Evolutionary conservation across 768 basidiomycete species (phyloP).

Genomic region (Lentinula raphanica): DNA sequence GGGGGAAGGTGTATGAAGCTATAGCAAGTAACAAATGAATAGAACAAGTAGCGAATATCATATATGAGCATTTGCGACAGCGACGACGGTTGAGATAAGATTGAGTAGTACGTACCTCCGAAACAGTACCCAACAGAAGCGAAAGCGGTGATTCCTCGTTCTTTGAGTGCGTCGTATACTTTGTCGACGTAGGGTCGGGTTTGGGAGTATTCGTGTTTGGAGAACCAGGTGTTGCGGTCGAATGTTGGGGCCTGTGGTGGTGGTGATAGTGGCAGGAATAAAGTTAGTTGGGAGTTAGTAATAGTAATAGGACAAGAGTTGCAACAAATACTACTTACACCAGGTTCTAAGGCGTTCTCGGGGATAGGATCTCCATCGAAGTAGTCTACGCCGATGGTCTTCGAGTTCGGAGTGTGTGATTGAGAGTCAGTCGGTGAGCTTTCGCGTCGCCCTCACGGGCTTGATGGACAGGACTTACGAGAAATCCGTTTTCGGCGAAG

Average conservation of each 20-base stretch:
- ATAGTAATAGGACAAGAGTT: no score
- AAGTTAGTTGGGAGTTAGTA: conserved; percentile 8
- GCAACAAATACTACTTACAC: no score
- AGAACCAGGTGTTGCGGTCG: conserved; percentile 28
- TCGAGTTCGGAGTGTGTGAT: no score
- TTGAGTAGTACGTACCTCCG: conserved; percentile 27
- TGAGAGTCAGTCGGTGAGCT: no score
- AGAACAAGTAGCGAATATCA: no score
- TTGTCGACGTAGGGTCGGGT: conserved; percentile 30
- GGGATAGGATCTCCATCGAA: conserved; percentile 14
- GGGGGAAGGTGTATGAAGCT: conserved; percentile 20
- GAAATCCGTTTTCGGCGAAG: conserved; percentile 35
- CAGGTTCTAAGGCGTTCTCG: conserved; percentile 2
- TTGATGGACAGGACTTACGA: conserved; percentile 19
- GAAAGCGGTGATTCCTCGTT: conserved; percentile 32
- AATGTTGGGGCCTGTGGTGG: no score
- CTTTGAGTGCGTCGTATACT: conserved; percentile 20
- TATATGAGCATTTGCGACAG: no score
- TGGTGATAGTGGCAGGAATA: no score
- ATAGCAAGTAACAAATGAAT: no score
- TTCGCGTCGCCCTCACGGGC: conserved; percentile 8
- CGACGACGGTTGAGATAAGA: no score
- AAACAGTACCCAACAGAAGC: conserved; percentile 39
- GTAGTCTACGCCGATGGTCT: conserved; percentile 14
- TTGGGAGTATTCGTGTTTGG: conserved; percentile 23